Evolutionary conservation across 2,329 filamentous ascomycete species (phyloP).

Genomic region (Penicillium sp.): DNA sequence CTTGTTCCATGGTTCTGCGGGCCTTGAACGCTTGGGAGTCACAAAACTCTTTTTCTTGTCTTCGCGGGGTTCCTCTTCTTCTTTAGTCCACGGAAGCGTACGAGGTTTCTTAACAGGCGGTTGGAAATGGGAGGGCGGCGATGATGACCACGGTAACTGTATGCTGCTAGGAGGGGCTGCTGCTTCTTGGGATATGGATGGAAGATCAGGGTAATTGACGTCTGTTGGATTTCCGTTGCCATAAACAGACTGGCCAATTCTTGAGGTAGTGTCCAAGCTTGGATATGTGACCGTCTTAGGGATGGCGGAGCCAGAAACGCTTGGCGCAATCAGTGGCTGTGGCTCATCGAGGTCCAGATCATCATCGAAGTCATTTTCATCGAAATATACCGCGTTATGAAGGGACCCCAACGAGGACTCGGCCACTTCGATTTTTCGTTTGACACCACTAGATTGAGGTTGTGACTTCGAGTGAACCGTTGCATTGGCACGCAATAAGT

Average conservation of each 20-base stretch:
- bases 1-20: constrained; percentile 65
- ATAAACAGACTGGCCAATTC: constrained; percentile 7
- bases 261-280: constrained; percentile 13
- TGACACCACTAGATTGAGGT: constrained; percentile 32
- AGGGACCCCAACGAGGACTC: constrained; percentile 42
- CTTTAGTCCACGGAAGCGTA: constrained; percentile 59
- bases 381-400: constrained; percentile 59
- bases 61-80: constrained; percentile 31
- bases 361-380: constrained; percentile 83
- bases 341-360: constrained; percentile 67
- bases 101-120: constrained; percentile 56
- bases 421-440: constrained; percentile 41
- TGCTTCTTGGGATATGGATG: constrained; percentile 29
- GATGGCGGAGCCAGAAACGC: not conserved
- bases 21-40: constrained; percentile 47
- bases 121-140: constrained; percentile 47
- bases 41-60: constrained; percentile 28
- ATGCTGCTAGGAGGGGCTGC: constrained; percentile 51
- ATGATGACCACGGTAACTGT: constrained; percentile 69
- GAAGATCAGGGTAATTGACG: constrained; percentile 38
- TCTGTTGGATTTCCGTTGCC: constrained; percentile 19
- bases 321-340: constrained; percentile 28
- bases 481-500: constrained; percentile 28
- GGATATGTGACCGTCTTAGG: constrained; percentile 21
- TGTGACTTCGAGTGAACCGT: constrained; percentile 20